These are phyloP conservation scores for Alternaria viburni DNA, from an alignment of 2,329 filamentous ascomycete genomes.

Conservation along the genomic window DNA sequence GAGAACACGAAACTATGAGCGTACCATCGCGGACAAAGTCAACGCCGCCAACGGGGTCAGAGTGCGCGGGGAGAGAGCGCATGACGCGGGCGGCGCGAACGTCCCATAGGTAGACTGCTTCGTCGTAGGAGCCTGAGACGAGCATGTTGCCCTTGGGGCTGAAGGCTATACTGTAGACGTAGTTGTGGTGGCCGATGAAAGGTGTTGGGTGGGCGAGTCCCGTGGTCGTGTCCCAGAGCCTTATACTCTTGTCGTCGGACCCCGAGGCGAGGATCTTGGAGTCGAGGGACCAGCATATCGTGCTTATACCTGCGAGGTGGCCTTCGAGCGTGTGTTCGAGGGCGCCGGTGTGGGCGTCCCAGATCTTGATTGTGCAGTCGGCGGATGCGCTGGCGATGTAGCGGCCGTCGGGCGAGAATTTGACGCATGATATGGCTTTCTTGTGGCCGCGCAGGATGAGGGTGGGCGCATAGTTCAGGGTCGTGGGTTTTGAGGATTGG, in stretches of 20 bases:
- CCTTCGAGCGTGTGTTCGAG: constrained; percentile 90
- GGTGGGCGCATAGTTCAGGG: constrained; percentile 71
- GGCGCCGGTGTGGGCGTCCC: constrained; percentile 78
- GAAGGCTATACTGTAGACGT: constrained; percentile 92
- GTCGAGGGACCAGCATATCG: constrained; percentile 93
- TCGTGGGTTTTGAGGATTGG: constrained; percentile 59
- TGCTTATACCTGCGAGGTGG: constrained; percentile 90
- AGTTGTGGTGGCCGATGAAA: constrained; percentile 90
- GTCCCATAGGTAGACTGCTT: constrained; percentile 97
- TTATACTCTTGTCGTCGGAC: constrained; percentile 94
- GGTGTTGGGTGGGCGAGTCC: constrained; percentile 65
- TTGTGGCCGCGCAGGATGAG: constrained; percentile 79
- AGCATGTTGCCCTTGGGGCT: constrained; percentile 98
- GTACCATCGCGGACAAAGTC: constrained; percentile 94
- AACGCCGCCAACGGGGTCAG: constrained; percentile 90
- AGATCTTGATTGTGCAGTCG: constrained; percentile 89
- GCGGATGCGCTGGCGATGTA: constrained; percentile 89
- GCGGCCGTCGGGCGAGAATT: constrained; percentile 87
- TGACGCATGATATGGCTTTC: constrained; percentile 80
- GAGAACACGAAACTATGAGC: constrained; percentile 87
- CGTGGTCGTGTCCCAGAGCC: constrained; percentile 79
- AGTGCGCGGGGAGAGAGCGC: constrained; percentile 90
- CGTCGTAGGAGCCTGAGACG: constrained; percentile 93
- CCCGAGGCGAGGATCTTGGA: constrained; percentile 86
- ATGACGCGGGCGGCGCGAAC: constrained; percentile 86